Base-by-base conservation (phyloP, 2,329 filamentous ascomycete species). In the Elsinoe necatrix region DNA sequence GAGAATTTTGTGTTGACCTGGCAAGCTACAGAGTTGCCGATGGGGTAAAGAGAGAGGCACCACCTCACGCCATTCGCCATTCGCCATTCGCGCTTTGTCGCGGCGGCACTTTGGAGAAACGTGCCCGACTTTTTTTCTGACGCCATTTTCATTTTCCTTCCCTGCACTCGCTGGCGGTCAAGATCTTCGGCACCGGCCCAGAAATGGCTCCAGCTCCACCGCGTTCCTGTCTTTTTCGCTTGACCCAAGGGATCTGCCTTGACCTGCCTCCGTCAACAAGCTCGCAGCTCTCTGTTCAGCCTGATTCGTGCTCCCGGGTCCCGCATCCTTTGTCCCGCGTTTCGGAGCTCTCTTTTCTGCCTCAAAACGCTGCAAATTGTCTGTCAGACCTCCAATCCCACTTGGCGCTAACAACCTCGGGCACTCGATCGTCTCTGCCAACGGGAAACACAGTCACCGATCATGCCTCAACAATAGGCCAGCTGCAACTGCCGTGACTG, bases 391-490 rank as follows among this genome's bases (percentile, higher is more conserved):
- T n/a, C 34, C 34, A 37, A 37, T 37, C 34, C 21, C 43, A 43
- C 43, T 48, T 48, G 43, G 43, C 48, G 48, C 48, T 52, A 52
- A 39, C 48, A 37, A 34, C 29, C 31, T 52, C 48, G 48, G 48
- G 48, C 48, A 52, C 48, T 39, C 48, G 14, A 52, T 34, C 20
- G 31, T 18, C 48, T 52, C 29, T 52, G 48, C 20, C 48, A 12
- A 25, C 48, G 48, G 48, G 48, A 52, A 52, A 37, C 48, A 39
- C 48, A 52, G 48, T 52, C 48, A 52, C 48, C 48, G 48, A 37
- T 35, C 29, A 52, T 52, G 27, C 39, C 37, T 45, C 27, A 57
- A 59, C 54, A 56, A 57, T 59, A 93, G 86, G 48, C n/a, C 29
- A 20, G 8, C 29, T 12, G 6, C 48, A 52, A 52, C 48, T 52